Evolutionary conservation across 202 grass and related monocot species (phyloP), one percentile per base, ranked within the genome.

Genomic region (Eragrostis tef): DNA sequence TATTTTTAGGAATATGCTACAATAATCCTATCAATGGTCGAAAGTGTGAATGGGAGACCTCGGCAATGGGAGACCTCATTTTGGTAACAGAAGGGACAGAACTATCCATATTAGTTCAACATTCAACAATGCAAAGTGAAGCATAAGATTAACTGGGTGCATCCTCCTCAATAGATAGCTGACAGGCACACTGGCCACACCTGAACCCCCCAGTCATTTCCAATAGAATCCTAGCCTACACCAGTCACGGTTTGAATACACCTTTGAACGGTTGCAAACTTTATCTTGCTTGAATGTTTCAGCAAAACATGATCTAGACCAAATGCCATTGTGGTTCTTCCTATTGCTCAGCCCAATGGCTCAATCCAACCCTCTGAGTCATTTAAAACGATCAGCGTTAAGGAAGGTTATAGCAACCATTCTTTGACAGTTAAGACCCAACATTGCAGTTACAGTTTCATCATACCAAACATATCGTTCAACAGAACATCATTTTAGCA

Each of bases 241-340:
- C 58, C 19, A 49, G n/a, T 42, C 5, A 19, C 7, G 15, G 39
- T 58, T 44, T 80, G 17, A 2, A 17, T 54, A 58, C 7, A 56
- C 60, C 14, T 19, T 41, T 75, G 31, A 21, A 22, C 21, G 34
- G 20, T 48, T 25, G 48, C 24, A 21, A 34, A 31, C 16, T 63
- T 22, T 36, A 22, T 25, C 20, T 25, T 13, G 26, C 21, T 12
- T 25, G 57, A 22, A 5, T 70, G 29, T 46, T 68, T 22, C 52
- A 81, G 29, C 16, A 26, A 63, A 73, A 67, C 4, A 26, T 6
- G 0, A 53, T 20, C 20, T 72, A 17, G 61, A 70, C 11, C n/a
- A 66, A 70, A 56, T 31, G 31, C 42, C n/a, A n/a, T n/a, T 6
- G 41, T 14, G 42, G 9, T 50, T 52, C 29, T 82, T 72, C 67